A percentile compares a stretch with the other conserved stretches of the same genome.
phyloP scores from a whole-genome alignment of 148 eudicot species.

The Cornus florida region DNA sequence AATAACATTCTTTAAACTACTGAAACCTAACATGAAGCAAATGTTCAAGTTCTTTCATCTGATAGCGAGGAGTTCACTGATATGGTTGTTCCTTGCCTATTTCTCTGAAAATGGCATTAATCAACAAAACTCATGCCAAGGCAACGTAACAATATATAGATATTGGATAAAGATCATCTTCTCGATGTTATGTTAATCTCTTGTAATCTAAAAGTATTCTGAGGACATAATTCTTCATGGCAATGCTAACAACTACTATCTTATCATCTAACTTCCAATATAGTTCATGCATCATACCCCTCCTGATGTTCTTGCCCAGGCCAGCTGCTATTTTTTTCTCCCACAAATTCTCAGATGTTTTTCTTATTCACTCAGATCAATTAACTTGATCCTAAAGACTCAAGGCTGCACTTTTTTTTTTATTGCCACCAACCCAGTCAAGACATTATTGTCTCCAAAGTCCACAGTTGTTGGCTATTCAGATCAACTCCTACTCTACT shows the following conservation, averaged over 20 bases:
- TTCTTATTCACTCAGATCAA: background rate
- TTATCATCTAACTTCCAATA: background rate
- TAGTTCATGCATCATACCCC: background rate
- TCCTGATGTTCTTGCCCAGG: background rate
- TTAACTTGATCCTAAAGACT: background rate
- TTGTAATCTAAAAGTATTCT: background rate
- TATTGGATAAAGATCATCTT: background rate
- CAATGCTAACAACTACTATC: background rate
- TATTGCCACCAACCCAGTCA: constrained; percentile 2
- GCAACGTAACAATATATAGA: background rate
- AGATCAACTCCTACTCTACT: background rate
- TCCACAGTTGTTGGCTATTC: too few species aligned
- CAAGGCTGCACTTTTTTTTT: background rate
- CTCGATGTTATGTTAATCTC: background rate
- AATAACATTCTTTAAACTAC: background rate
- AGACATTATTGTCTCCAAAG: background rate
- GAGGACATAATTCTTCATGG: background rate
- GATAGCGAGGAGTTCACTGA: background rate
- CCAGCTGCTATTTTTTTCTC: background rate
- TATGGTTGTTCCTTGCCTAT: background rate
- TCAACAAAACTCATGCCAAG: background rate
- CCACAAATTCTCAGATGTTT: background rate
- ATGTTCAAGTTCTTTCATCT: background rate
- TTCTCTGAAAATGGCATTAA: background rate
- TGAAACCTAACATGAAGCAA: background rate